Conservation (phyloP, 2,329 filamentous ascomycete genomes). For the Sarocladium strictum region DNA sequence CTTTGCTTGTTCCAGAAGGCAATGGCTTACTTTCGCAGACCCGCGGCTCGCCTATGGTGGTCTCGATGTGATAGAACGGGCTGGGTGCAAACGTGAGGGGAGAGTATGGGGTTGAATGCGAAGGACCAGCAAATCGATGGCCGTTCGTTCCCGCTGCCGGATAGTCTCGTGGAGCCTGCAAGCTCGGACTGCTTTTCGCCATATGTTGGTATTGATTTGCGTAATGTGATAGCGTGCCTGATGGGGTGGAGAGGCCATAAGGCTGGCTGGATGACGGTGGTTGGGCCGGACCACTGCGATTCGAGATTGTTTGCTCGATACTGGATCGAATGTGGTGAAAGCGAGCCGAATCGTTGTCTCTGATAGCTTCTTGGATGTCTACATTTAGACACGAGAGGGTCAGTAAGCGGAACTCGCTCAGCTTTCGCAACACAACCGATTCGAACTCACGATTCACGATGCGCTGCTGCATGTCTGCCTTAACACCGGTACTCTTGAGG, state of each 20-base stretch:
- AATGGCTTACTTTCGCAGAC: constrained; percentile 5
- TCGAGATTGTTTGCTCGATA: constrained; percentile 27
- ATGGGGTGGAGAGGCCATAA: neutral
- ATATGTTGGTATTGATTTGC: neutral
- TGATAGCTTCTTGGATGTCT: constrained; percentile 37
- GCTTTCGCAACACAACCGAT: neutral
- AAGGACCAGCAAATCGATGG: neutral
- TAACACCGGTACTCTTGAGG: constrained; percentile 75
- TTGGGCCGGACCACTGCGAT: constrained; percentile 13
- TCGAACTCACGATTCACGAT: constrained; percentile 67
- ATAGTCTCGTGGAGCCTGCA: neutral
- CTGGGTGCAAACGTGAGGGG: constrained; percentile 55
- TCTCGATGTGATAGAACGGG: constrained; percentile 74
- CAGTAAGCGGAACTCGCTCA: neutral
- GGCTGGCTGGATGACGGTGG: neutral
- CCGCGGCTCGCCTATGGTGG: constrained; percentile 47
- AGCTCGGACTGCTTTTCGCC: constrained; percentile 1
- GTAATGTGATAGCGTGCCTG: neutral
- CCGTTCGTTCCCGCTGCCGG: neutral
- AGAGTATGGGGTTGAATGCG: neutral
- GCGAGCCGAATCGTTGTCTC: constrained; percentile 29
- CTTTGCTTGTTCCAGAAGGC: neutral
- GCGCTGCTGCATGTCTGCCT: constrained; percentile 72
- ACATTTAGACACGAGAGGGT: neutral
- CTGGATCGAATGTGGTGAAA: constrained; percentile 39